Evolutionary conservation across 2,329 filamentous ascomycete genomes (phyloP).

Genomic region (Trichoderma pleuroti): DNA sequence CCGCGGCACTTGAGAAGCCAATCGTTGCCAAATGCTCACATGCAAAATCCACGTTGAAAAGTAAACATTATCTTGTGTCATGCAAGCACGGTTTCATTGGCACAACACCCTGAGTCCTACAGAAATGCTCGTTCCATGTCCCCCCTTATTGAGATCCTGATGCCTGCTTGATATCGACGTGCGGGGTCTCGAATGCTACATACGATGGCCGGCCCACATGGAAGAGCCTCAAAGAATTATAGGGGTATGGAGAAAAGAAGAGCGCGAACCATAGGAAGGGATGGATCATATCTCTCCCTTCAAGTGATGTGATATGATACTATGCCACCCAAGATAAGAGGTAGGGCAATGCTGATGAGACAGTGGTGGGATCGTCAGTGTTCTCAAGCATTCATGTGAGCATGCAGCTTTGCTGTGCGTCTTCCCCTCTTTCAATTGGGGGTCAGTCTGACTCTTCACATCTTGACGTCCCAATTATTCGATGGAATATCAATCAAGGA

Average conservation of each 20-base stretch:
- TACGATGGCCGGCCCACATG: neutral
- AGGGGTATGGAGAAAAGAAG: neutral
- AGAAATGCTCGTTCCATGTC: neutral
- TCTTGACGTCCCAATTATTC: neutral
- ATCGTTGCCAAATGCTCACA: neutral
- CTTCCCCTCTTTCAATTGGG: neutral
- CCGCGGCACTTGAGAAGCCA: neutral
- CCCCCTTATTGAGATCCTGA: neutral
- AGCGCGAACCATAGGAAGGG: neutral
- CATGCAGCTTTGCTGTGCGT: neutral
- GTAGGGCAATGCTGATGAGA: accelerated
- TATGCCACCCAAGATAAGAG: neutral
- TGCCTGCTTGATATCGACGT: neutral
- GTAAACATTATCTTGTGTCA: neutral
- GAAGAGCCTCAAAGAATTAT: neutral
- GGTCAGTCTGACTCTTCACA: neutral
- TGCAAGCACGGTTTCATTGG: neutral
- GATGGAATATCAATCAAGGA: neutral
- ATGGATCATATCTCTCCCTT: neutral
- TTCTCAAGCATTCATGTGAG: neutral
- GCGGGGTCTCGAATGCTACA: neutral
- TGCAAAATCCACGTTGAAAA: neutral
- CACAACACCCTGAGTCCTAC: neutral
- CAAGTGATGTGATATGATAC: neutral
- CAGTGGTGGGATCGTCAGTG: neutral